Percentiles rank a stretch among this genome's conserved stretches.
Conservation (phyloP, 2,329 filamentous ascomycete genomes). For the Stagonosporopsis cucurbitacearum region DNA sequence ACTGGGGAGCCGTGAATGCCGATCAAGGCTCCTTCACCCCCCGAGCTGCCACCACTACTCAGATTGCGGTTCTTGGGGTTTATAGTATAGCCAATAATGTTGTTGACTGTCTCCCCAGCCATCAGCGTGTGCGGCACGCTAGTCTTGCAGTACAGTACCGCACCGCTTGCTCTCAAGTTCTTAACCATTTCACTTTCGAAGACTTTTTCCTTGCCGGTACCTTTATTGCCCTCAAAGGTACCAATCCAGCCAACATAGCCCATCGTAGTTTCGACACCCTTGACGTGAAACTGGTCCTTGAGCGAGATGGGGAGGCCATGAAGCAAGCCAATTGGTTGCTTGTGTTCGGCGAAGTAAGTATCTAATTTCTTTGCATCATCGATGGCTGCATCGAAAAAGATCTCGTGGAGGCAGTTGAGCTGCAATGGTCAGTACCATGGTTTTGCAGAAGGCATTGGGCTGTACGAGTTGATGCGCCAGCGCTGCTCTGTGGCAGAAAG, state of each 20-base stretch:
- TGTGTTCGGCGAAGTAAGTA: conserved; percentile 44
- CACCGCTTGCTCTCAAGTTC: conserved; percentile 61
- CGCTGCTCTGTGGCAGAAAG: conserved; percentile 64
- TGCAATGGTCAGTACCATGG: conserved; percentile 8
- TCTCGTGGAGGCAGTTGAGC: conserved; percentile 53
- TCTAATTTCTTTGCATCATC: conserved; percentile 52
- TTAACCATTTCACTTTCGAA: conserved; percentile 66
- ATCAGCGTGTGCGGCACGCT: conserved; percentile 65
- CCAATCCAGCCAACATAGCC: conserved; percentile 70
- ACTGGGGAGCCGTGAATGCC: conserved; percentile 60
- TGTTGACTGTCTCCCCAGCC: conserved; percentile 65
- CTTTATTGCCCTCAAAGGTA: conserved; percentile 64
- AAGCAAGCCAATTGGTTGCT: conserved; percentile 51
- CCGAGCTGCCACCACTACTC: conserved; percentile 62
- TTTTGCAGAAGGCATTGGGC: not conserved
- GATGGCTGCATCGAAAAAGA: conserved; percentile 57
- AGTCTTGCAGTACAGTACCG: conserved; percentile 65
- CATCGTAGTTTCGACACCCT: conserved; percentile 58
- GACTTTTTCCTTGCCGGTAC: conserved; percentile 58
- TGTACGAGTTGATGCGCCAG: conserved; percentile 58
- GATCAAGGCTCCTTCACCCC: conserved; percentile 67
- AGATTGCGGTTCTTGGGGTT: conserved; percentile 65
- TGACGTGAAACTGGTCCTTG: conserved; percentile 59
- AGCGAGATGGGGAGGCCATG: conserved; percentile 57
- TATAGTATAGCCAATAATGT: conserved; percentile 64